Evolutionary conservation across 2,329 filamentous ascomycete genomes (phyloP).

Genomic region (Alternaria consortialis): DNA sequence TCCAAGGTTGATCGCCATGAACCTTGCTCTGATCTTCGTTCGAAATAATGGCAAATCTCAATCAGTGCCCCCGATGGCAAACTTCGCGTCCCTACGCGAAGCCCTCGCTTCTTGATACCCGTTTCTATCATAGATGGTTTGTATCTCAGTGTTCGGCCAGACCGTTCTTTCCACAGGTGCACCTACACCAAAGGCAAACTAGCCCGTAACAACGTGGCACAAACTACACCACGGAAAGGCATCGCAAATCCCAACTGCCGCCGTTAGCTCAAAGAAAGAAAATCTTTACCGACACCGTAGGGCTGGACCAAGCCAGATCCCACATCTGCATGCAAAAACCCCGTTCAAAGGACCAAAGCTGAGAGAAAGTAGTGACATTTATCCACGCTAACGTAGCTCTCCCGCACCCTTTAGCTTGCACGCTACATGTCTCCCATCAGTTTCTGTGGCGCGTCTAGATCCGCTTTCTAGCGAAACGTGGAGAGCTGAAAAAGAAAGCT

Average conservation of each 20-base stretch:
- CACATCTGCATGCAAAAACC: not conserved
- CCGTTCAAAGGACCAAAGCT: not conserved
- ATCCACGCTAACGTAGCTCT: not conserved
- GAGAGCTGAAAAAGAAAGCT: slow-evolving; percentile 8
- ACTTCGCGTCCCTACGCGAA: not conserved
- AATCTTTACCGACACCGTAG: not conserved
- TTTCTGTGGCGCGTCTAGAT: slow-evolving; percentile 1
- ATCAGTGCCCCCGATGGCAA: not conserved
- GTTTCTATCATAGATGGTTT: not conserved
- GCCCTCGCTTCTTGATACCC: not conserved
- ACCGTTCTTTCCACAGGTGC: not conserved
- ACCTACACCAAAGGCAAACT: not conserved
- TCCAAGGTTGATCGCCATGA: not conserved
- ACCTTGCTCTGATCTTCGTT: slow-evolving; percentile 1
- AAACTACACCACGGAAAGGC: not conserved
- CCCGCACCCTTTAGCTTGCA: not conserved
- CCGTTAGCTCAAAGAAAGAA: not conserved
- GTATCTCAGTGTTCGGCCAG: not conserved
- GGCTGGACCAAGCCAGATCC: not conserved
- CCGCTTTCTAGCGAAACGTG: slow-evolving; percentile 3
- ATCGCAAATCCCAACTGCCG: not conserved
- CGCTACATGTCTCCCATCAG: slow-evolving; percentile 1
- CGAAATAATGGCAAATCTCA: not conserved
- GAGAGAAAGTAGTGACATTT: slow-evolving; percentile 1
- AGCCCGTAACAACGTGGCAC: not conserved